These are phyloP conservation scores for Leishmania gerbilli DNA, from an alignment of 208 protist species.

Conservation along the genomic window DNA sequence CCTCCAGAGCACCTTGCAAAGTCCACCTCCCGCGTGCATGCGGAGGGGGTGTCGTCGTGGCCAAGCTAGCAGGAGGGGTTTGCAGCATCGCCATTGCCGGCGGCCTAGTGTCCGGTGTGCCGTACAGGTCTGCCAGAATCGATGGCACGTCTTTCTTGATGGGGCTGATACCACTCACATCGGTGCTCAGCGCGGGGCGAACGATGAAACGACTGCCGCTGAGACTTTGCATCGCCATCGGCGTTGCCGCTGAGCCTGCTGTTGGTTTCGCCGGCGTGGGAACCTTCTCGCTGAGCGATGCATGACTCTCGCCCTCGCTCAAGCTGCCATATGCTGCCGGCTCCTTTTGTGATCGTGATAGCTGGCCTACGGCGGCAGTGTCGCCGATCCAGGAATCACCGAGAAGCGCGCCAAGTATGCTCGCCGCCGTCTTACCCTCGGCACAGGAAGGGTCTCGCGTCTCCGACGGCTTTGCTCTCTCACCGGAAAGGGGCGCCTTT, in stretches of 20 bases:
- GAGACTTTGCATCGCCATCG: background rate
- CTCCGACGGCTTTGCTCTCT: too few relatives aligned
- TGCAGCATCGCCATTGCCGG: background rate
- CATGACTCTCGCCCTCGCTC: background rate
- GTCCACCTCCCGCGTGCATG: background rate
- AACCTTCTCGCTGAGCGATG: background rate
- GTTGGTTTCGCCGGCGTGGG: background rate
- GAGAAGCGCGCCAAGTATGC: slow-evolving; percentile 8
- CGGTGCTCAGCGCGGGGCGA: slow-evolving; percentile 18
- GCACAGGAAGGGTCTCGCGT: background rate
- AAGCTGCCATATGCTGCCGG: background rate
- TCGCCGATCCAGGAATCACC: background rate
- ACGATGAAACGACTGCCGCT: slow-evolving; percentile 5
- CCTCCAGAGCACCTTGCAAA: background rate
- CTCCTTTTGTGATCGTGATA: background rate
- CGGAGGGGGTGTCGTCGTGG: background rate
- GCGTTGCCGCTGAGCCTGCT: background rate
- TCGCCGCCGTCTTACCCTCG: background rate
- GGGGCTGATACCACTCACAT: slow-evolving; percentile 52
- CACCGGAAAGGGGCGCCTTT: background rate
- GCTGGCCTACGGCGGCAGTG: background rate
- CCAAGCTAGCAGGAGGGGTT: background rate
- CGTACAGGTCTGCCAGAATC: slow-evolving; percentile 39
- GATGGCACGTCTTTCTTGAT: slow-evolving; percentile 47
- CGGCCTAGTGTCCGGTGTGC: slow-evolving; percentile 9